These are phyloP conservation scores for Suhomyces bribrorum DNA, from an alignment of 1,139 yeast genomes.

Conservation along the genomic window DNA sequence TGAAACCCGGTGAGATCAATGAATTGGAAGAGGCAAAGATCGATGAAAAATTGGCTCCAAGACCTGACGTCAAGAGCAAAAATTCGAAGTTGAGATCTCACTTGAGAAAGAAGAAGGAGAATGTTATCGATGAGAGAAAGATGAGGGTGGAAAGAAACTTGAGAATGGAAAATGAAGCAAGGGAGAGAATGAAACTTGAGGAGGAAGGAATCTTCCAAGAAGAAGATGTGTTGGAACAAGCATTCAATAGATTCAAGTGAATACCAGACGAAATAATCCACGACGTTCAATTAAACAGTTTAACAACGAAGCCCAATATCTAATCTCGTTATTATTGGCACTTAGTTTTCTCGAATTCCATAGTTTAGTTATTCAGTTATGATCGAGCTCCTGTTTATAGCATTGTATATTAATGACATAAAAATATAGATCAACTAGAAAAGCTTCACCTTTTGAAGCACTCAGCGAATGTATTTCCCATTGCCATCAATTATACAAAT, in stretches of 20 bases:
- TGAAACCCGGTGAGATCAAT: constrained; percentile 60
- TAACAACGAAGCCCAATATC: no score
- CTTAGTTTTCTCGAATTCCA: no score
- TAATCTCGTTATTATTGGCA: no score
- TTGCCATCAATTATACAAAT: no score
- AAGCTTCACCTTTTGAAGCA: no score
- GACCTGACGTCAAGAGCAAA: constrained; percentile 71
- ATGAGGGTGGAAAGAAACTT: constrained; percentile 78
- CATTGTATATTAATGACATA: background rate
- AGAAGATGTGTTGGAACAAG: constrained; percentile 54
- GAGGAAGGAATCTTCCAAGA: constrained; percentile 55
- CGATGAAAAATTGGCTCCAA: constrained; percentile 40
- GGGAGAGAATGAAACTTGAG: constrained; percentile 54
- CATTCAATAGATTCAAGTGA: constrained; percentile 57
- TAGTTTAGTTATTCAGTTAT: no score
- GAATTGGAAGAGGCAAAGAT: constrained; percentile 40
- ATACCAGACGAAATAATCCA: no score
- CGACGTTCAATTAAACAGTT: background rate
- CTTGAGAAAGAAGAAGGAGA: constrained; percentile 80
- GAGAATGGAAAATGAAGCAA: constrained; percentile 69
- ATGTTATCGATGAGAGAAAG: constrained; percentile 86
- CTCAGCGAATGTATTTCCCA: no score
- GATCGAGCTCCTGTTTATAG: background rate
- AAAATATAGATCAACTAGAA: background rate
- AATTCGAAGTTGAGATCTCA: constrained; percentile 82